Percentiles rank a stretch among this genome's conserved stretches.
Evolutionary conservation across 306 rosid species (phyloP).

Genomic region (Corylus avellana): DNA sequence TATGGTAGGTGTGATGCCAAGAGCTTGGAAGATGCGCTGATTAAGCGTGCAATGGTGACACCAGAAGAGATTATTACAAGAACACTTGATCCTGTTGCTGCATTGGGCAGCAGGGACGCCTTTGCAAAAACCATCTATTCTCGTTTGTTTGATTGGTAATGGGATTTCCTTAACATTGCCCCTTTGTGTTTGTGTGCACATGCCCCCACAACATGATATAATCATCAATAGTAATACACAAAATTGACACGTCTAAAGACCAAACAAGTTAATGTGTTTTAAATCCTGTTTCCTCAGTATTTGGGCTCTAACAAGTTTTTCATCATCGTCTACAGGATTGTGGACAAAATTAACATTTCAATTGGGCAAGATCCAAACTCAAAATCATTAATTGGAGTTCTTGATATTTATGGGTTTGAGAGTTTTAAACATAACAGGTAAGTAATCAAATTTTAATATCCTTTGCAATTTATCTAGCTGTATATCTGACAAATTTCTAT

Average conservation of each 20-base stretch:
- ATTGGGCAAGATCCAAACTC: slow-evolving; percentile 99
- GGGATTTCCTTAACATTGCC: slow-evolving; percentile 27
- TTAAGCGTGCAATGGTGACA: slow-evolving; percentile 98
- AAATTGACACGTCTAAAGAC: not conserved
- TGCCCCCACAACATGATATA: not conserved
- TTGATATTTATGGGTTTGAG: slow-evolving; percentile 99
- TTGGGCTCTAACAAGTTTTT: slow-evolving; percentile 34
- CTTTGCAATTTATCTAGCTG: slow-evolving; percentile 22
- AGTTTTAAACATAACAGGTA: slow-evolving; percentile 97
- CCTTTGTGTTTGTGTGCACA: slow-evolving; percentile 9
- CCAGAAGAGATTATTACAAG: slow-evolving; percentile 99
- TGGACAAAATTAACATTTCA: slow-evolving; percentile 89
- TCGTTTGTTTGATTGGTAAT: slow-evolving; percentile 98
- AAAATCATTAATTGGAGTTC: slow-evolving; percentile 93
- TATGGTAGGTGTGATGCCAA: slow-evolving; percentile 75
- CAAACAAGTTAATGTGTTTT: slow-evolving; percentile 4
- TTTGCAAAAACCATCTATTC: slow-evolving; percentile 93
- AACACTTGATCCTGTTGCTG: slow-evolving; percentile 98
- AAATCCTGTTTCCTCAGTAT: slow-evolving; percentile 26
- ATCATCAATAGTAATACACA: not conserved
- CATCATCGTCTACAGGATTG: slow-evolving; percentile 66
- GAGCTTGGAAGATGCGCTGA: slow-evolving; percentile 98
- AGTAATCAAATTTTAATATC: slow-evolving; percentile 28
- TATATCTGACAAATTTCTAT: slow-evolving; percentile 38
- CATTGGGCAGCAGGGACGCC: slow-evolving; percentile 94